A percentile compares a stretch with the other conserved stretches of the same genome.
phyloP scores from a whole-genome alignment of 2,329 filamentous ascomycete species.

The Hypomyces perniciosus region DNA sequence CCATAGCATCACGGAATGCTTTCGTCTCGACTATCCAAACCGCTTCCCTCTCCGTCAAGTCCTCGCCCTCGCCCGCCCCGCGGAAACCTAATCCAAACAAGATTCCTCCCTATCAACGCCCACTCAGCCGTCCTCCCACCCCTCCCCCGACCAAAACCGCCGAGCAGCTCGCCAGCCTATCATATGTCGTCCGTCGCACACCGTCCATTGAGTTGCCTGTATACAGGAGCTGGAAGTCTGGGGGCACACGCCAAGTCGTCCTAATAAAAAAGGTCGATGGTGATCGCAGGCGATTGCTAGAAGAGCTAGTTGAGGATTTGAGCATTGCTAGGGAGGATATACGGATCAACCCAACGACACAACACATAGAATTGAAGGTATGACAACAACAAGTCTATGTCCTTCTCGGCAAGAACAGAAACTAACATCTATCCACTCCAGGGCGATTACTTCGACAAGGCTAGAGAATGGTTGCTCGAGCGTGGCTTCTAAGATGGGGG shows the following conservation, averaged over 20 bases:
- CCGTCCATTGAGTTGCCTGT: constrained; percentile 65
- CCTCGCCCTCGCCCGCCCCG: constrained; percentile 18
- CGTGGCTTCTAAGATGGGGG: constrained; percentile 27
- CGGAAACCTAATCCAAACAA: constrained; percentile 23
- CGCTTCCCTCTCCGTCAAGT: constrained; percentile 18
- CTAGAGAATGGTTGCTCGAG: constrained; percentile 28
- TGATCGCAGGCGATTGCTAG: constrained; percentile 55
- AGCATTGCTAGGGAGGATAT: constrained; percentile 50
- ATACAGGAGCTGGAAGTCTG: constrained; percentile 67
- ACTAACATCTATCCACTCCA: constrained; percentile 10
- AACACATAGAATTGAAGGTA: constrained; percentile 71
- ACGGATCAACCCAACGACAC: constrained; percentile 54
- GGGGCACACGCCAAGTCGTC: constrained; percentile 70
- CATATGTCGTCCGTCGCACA: constrained; percentile 70
- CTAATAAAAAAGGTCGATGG: constrained; percentile 75
- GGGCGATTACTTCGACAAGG: constrained; percentile 29
- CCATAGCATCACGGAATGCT: constrained; percentile 9
- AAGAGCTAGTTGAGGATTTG: constrained; percentile 57
- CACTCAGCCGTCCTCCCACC: constrained; percentile 21
- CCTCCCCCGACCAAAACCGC: constrained; percentile 26
- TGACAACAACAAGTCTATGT: constrained; percentile 14
- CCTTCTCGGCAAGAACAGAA: neutral
- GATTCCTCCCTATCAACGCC: constrained; percentile 20
- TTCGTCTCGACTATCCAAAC: constrained; percentile 15
- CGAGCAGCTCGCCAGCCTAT: constrained; percentile 27